Evolutionary conservation across 2,329 filamentous ascomycete species (phyloP), one percentile per base, ranked within the genome.

Genomic region (Didymella pinodella): DNA sequence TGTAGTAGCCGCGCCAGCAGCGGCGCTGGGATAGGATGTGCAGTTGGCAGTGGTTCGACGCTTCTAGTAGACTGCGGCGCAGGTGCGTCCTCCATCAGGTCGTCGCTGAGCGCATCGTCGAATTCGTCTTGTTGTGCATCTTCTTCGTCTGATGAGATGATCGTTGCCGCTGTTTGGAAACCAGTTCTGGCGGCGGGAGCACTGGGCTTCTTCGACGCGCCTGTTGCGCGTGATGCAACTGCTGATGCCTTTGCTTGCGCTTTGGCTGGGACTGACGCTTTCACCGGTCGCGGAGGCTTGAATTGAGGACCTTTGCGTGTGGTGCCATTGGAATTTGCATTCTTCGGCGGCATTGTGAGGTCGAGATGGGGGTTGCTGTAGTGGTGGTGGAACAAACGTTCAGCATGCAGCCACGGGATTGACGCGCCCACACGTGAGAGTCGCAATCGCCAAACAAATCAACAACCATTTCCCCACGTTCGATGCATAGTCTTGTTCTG

Each of bases 1-100:
- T 96, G 89, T 32, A 97, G 81, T 3, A 97, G 80, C 34, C 88
- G 85, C 10, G 90, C 90, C 40, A 97, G 79, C 0, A 98, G 82
- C 43, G 91, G 88, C 3, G 85, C 82, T 0, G 93, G 91, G 28
- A 97, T 90, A 1, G 83, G 74, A 25, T 70, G 69, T 31, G 65
- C 61, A 25, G 62, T 57, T 36, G 68, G 47, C 45, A 63, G 43
- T 7, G 65, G 36, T n/a, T 65, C 54, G 22, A 59, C 28, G 10
- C 34, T 63, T 48, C 41, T 60, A 40, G 59, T 61, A 44, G 63
- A 56, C 25, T 65, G 54, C 18, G 65, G 64, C 16, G 55, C 53
- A 28, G 48, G 61, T 44, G 51, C 66, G 28, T 68, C 65, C 36
- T 71, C 65, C 69, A 76, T 72, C n/a, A 73, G 45, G 51, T 71